Evolutionary conservation across 1,139 yeast genomes (phyloP).

Genomic region (Lizanozyma gosingica): DNA sequence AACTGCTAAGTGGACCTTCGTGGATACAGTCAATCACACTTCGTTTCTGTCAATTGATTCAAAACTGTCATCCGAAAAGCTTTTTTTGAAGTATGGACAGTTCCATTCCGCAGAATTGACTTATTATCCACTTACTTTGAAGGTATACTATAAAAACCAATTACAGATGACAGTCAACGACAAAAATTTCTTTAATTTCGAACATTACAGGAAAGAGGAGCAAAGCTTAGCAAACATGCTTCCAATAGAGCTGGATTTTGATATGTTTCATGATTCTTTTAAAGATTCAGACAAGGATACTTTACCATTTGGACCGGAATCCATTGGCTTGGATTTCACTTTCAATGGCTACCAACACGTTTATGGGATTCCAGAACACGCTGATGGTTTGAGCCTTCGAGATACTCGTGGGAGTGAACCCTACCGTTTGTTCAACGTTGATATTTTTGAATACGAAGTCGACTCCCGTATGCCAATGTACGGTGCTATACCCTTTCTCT

Average conservation of each 20-base stretch:
- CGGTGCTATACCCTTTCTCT: slow-evolving; percentile 84
- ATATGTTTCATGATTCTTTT: slow-evolving; percentile 54
- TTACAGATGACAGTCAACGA: slow-evolving; percentile 57
- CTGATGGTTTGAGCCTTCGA: slow-evolving; percentile 64
- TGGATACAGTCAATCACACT: slow-evolving; percentile 11
- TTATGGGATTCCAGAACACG: slow-evolving; percentile 94
- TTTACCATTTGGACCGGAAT: slow-evolving; percentile 81
- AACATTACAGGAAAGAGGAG: slow-evolving; percentile 53
- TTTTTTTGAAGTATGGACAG: slow-evolving; percentile 34
- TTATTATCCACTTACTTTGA: slow-evolving; percentile 45
- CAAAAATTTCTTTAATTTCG: slow-evolving; percentile 61
- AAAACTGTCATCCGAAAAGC: slow-evolving; percentile 11
- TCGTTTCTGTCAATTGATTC: slow-evolving; percentile 3
- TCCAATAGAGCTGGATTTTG: slow-evolving; percentile 48
- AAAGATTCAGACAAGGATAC: slow-evolving; percentile 52
- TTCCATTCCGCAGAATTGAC: slow-evolving; percentile 27
- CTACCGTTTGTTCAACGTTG: slow-evolving; percentile 84
- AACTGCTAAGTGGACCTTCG: slow-evolving; percentile 54
- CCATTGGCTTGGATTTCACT: slow-evolving; percentile 70
- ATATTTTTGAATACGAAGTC: slow-evolving; percentile 85
- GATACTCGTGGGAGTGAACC: slow-evolving; percentile 66
- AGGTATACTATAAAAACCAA: slow-evolving; percentile 34
- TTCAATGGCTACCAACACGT: slow-evolving; percentile 55
- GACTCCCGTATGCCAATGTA: slow-evolving; percentile 85
- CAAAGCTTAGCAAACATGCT: slow-evolving; percentile 28